phyloP scores from a whole-genome alignment of 140 eudicot species.

The Flaveria floridana region DNA sequence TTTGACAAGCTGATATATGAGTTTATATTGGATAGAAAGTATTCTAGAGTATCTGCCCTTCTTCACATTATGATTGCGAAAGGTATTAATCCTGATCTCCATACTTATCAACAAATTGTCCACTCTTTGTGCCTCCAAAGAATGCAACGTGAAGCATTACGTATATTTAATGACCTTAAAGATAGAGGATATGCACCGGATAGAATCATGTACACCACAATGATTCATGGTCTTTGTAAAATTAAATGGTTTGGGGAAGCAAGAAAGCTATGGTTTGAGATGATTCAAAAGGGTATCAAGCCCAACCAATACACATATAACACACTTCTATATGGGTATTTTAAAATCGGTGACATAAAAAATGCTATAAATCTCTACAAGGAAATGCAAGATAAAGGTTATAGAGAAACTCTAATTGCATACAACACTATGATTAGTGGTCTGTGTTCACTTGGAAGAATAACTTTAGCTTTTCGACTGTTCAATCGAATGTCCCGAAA shows the following conservation, averaged over 20 bases:
- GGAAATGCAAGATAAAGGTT: slow-evolving; percentile 60
- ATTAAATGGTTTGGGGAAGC: slow-evolving; percentile 59
- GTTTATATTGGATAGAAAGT: slow-evolving; percentile 38
- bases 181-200: slow-evolving; percentile 75
- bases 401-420: slow-evolving; percentile 36
- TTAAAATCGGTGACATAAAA: slow-evolving; percentile 31
- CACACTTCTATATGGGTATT: slow-evolving; percentile 51
- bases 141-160: slow-evolving; percentile 48
- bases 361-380: slow-evolving; percentile 46
- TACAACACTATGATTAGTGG: slow-evolving; percentile 67
- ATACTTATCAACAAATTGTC: slow-evolving; percentile 62
- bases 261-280: slow-evolving; percentile 72
- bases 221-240: slow-evolving; percentile 73
- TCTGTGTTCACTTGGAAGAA: slow-evolving; percentile 44
- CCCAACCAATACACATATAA: slow-evolving; percentile 59
- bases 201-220: slow-evolving; percentile 63
- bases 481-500: slow-evolving; percentile 48
- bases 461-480: slow-evolving; percentile 44
- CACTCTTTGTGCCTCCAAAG: slow-evolving; percentile 45
- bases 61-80: slow-evolving; percentile 70
- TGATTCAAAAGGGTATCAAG: slow-evolving; percentile 61
- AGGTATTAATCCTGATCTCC: slow-evolving; percentile 45
- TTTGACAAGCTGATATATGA: slow-evolving; percentile 51
- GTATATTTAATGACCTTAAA: slow-evolving; percentile 66
- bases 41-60: slow-evolving; percentile 50